These are phyloP conservation scores for Fusarium avenaceum DNA, from an alignment of 2,329 filamentous ascomycete genomes.

Conservation along the genomic window DNA sequence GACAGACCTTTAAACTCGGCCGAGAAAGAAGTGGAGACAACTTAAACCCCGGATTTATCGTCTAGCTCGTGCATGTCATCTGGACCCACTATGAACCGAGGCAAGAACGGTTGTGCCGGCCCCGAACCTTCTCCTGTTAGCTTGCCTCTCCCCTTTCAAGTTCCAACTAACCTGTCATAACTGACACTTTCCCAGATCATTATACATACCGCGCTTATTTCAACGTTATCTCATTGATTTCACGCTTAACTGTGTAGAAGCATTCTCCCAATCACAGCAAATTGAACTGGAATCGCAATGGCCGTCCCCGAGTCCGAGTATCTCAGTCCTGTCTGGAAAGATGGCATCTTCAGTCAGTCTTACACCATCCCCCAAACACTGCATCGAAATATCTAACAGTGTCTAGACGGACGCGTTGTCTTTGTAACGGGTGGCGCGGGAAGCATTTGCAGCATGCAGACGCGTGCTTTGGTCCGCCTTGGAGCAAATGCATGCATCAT, in stretches of 20 bases:
- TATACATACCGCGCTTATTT: slow-evolving; percentile 1
- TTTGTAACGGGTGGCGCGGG: slow-evolving; percentile 97
- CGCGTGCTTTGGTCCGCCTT: slow-evolving; percentile 88
- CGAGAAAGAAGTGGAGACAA: slow-evolving; percentile 31
- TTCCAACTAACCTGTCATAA: slow-evolving; percentile 1
- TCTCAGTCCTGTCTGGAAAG: slow-evolving; percentile 85
- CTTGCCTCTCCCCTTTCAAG: not conserved
- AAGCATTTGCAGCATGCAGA: slow-evolving; percentile 94
- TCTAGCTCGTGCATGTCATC: not conserved
- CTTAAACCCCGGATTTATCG: slow-evolving; percentile 30
- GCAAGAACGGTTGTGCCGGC: slow-evolving; percentile 16
- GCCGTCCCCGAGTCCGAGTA: slow-evolving; percentile 79
- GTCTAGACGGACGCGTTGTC: slow-evolving; percentile 83
- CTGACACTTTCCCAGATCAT: not conserved
- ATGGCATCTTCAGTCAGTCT: slow-evolving; percentile 83
- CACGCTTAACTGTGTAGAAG: not conserved
- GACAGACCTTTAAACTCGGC: slow-evolving; percentile 35
- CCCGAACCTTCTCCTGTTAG: not conserved
- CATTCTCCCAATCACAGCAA: not conserved
- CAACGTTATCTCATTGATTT: not conserved
- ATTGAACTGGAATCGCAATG: slow-evolving; percentile 62
- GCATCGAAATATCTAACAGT: slow-evolving; percentile 10
- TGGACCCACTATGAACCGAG: slow-evolving; percentile 42
- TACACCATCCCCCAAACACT: not conserved
- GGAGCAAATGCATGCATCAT: slow-evolving; percentile 96